Conservation (phyloP, 2,329 filamentous ascomycete genomes). For the Pseudopithomyces maydicus region DNA sequence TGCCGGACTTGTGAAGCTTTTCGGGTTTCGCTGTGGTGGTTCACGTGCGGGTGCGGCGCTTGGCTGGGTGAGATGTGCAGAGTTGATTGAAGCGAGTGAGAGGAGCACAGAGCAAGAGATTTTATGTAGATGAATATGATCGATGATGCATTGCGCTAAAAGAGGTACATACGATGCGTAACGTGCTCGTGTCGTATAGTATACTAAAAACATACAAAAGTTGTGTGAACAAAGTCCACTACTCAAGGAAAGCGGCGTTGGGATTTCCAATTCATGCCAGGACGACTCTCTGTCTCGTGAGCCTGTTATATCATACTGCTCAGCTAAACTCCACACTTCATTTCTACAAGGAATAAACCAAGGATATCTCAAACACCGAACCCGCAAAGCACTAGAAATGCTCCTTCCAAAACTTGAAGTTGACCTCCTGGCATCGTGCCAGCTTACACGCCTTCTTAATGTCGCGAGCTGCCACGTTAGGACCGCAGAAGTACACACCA, state of each 20-base stretch:
- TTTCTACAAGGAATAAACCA: too few relatives aligned
- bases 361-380: too few relatives aligned
- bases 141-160: neutral
- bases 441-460: conserved; percentile 81
- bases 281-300: too few relatives aligned
- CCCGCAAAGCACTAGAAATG: conserved; percentile 58
- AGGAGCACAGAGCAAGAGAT: too few relatives aligned
- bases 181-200: neutral
- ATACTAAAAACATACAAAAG: neutral
- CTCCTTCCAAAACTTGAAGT: conserved; percentile 99
- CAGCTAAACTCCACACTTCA: too few relatives aligned
- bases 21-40: neutral
- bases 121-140: neutral
- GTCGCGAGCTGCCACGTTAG: conserved; percentile 76
- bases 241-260: too few relatives aligned
- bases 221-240: neutral
- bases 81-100: too few relatives aligned
- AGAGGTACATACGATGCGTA: neutral
- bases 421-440: conserved; percentile 76
- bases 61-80: too few relatives aligned
- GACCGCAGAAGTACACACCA: conserved; percentile 97
- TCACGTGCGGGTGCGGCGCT: neutral
- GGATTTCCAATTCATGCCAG: neutral
- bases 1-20: too few relatives aligned
- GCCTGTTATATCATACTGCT: too few relatives aligned